Conservation (phyloP, 805 yeast genomes). For the Starmerella vaccinii region DNA sequence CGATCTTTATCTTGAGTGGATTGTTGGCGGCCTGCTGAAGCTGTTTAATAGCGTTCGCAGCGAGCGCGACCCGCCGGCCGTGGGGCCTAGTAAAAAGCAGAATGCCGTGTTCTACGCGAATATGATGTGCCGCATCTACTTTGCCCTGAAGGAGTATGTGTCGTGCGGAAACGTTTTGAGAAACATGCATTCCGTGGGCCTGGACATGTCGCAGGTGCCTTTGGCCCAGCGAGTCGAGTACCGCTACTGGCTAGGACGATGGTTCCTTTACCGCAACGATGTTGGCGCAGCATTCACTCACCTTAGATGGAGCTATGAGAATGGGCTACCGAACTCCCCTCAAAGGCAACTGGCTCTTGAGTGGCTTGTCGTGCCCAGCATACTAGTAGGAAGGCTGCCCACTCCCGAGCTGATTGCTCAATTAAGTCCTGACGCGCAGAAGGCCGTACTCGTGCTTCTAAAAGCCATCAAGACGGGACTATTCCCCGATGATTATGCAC, state of each 20-base stretch:
- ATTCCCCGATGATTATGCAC: conserved; percentile 30
- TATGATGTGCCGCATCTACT: conserved; percentile 47
- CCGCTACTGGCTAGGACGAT: conserved; percentile 33
- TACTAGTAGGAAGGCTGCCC: conserved; percentile 48
- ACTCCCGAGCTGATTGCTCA: conserved; percentile 27
- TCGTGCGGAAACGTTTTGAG: conserved; percentile 62
- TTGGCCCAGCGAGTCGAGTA: conserved; percentile 25
- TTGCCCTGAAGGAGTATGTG: conserved; percentile 35
- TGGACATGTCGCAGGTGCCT: conserved; percentile 14
- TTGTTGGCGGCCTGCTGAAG: conserved; percentile 46
- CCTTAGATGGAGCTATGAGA: conserved; percentile 43
- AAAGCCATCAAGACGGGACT: conserved; percentile 38
- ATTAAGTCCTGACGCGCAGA: conserved; percentile 27
- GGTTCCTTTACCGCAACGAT: conserved; percentile 16
- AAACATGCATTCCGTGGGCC: conserved; percentile 48
- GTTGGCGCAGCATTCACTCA: conserved; percentile 30
- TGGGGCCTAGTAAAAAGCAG: conserved; percentile 34
- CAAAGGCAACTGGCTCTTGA: conserved; percentile 39
- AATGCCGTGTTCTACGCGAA: conserved; percentile 46
- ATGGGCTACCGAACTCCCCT: conserved; percentile 30
- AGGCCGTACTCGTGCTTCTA: conserved; percentile 35
- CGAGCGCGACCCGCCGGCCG: conserved; percentile 30
- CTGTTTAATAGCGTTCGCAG: conserved; percentile 54
- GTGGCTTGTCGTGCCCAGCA: conserved; percentile 43
- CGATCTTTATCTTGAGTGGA: conserved; percentile 30